These are phyloP conservation scores for Globisporangium mamillatum DNA, from an alignment of 352 stramenopile species.

Conservation along the genomic window DNA sequence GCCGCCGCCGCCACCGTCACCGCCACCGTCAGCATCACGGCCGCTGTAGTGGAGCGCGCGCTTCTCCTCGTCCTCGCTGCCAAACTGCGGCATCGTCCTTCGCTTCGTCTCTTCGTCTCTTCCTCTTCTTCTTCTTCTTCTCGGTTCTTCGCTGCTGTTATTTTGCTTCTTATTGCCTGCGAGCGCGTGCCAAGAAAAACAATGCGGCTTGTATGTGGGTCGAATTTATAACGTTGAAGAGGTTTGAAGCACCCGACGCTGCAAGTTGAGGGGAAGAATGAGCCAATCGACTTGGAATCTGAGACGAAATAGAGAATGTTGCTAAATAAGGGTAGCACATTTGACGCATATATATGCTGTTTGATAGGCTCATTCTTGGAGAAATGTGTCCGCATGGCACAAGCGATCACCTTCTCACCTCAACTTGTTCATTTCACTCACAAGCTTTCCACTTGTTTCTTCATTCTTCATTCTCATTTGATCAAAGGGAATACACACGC, in stretches of 20 bases:
- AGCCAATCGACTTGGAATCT: neutral
- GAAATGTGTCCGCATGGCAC: neutral
- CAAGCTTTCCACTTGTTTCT: neutral
- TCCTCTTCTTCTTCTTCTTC: neutral
- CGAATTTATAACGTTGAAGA: conserved; percentile 4
- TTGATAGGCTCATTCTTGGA: neutral
- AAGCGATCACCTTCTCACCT: neutral
- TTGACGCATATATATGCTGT: conserved; percentile 1
- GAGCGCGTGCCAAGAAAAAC: neutral
- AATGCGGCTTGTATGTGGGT: neutral
- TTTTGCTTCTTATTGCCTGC: neutral
- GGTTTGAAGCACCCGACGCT: neutral
- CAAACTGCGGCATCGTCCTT: conserved; percentile 20
- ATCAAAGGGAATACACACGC: conserved; percentile 10
- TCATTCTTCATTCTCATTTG: conserved; percentile 5
- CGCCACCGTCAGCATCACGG: neutral
- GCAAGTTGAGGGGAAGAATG: neutral
- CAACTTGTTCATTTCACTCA: neutral
- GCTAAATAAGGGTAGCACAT: neutral
- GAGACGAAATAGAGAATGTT: neutral
- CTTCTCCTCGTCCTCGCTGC: conserved; percentile 25
- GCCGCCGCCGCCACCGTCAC: neutral
- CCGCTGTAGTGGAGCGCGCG: neutral
- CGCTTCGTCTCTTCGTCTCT: neutral
- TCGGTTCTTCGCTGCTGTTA: neutral